These are phyloP conservation scores for Picea sitchensis DNA, from an alignment of 75 land plant species.

Conservation along the genomic window DNA sequence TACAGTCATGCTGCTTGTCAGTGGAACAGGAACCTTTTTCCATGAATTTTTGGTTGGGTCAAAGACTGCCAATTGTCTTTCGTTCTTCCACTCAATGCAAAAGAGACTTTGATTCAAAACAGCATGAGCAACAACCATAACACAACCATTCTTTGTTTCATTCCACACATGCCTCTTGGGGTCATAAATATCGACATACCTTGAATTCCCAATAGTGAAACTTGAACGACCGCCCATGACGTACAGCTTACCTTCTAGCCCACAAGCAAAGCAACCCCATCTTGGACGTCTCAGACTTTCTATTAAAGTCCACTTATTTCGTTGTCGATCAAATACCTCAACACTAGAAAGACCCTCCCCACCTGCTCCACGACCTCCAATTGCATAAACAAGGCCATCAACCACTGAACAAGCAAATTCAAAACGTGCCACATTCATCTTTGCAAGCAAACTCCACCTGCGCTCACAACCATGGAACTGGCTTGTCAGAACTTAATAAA, in stretches of 20 bases:
- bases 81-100: constrained; percentile 88
- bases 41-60: constrained; percentile 54
- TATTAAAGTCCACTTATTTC: constrained; percentile 49
- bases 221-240: constrained; percentile 80
- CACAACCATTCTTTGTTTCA: constrained; percentile 68
- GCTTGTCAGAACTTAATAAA: too few species aligned
- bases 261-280: constrained; percentile 67
- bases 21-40: constrained; percentile 56
- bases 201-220: constrained; percentile 71
- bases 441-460: constrained; percentile 67
- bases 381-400: constrained; percentile 60
- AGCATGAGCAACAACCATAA: constrained; percentile 76
- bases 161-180: constrained; percentile 48
- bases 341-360: constrained; percentile 56
- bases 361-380: constrained; percentile 55
- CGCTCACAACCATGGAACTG: not conserved
- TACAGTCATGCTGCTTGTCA: constrained; percentile 54
- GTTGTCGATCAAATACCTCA: constrained; percentile 65
- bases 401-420: constrained; percentile 83
- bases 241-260: constrained; percentile 65
- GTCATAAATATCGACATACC: constrained; percentile 54
- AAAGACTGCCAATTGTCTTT: constrained; percentile 60
- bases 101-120: constrained; percentile 50
- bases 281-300: constrained; percentile 61
- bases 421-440: constrained; percentile 66